Conservation (phyloP, 2,329 filamentous ascomycete genomes). For the Fusarium sambucinum region DNA sequence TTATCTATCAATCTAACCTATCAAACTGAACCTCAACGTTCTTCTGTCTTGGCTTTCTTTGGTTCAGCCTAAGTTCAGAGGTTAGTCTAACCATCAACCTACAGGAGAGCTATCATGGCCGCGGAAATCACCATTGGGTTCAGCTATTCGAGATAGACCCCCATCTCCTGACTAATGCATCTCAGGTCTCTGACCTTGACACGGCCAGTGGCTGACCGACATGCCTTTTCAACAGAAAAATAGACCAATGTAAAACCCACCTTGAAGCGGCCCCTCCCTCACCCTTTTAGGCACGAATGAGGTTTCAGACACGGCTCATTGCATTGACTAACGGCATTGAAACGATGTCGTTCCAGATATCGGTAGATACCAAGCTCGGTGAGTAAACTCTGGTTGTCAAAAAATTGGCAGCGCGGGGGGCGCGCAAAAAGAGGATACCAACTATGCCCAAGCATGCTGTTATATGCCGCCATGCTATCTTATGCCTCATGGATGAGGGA, state of each 20-base stretch:
- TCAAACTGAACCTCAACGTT: slow-evolving; percentile 8
- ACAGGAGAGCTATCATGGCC: slow-evolving; percentile 15
- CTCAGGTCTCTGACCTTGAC: slow-evolving; percentile 8
- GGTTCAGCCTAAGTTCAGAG: slow-evolving; percentile 17
- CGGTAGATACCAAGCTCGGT: slow-evolving; percentile 38
- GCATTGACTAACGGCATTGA: slow-evolving; percentile 42
- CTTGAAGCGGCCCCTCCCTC: slow-evolving; percentile 36
- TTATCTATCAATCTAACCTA: slow-evolving; percentile 27
- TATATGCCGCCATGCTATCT: slow-evolving; percentile 1
- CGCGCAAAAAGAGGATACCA: slow-evolving; percentile 21
- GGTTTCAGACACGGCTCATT: slow-evolving; percentile 39
- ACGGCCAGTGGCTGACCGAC: slow-evolving; percentile 36
- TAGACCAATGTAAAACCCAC: slow-evolving; percentile 25
- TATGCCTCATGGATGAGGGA: slow-evolving; percentile 40
- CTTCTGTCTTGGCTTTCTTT: slow-evolving; percentile 7
- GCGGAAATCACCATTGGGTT: slow-evolving; percentile 24
- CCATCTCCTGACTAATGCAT: slow-evolving; percentile 34
- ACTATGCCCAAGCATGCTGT: background rate
- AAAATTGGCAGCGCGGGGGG: slow-evolving; percentile 33
- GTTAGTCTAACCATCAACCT: slow-evolving; percentile 19
- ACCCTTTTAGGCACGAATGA: slow-evolving; percentile 26
- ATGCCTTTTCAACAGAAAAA: slow-evolving; percentile 38
- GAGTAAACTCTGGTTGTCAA: slow-evolving; percentile 29
- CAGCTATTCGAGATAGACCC: slow-evolving; percentile 28
- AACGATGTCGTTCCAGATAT: slow-evolving; percentile 36